Percentiles rank a stretch among this genome's conserved stretches.
phyloP scores from a whole-genome alignment of 2,329 filamentous ascomycete species.

The Cephalotrichum gorgonifer region DNA sequence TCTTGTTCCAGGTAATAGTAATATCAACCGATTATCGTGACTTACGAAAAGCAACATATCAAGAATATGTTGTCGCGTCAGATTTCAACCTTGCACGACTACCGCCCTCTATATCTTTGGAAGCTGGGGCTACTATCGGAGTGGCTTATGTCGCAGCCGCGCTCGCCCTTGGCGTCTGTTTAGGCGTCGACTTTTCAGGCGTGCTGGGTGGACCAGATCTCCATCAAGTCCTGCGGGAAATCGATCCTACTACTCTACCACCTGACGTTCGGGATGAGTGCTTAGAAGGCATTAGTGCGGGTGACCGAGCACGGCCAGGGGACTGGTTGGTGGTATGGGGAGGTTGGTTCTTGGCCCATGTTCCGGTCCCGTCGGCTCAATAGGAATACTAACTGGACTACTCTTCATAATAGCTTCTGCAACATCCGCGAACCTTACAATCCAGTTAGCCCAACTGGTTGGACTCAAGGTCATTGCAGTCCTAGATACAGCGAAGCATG shows the following conservation, averaged over 20 bases:
- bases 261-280: constrained; percentile 54
- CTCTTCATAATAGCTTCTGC: constrained; percentile 40
- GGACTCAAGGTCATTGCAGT: constrained; percentile 56
- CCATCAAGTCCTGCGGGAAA: constrained; percentile 32
- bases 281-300: constrained; percentile 37
- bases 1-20: constrained; percentile 37
- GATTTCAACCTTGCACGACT: constrained; percentile 56
- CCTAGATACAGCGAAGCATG: constrained; percentile 58
- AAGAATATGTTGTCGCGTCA: constrained; percentile 57
- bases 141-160: constrained; percentile 63
- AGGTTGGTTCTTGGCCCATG: constrained; percentile 27
- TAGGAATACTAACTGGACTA: background rate
- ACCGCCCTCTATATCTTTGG: constrained; percentile 38
- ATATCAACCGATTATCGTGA: constrained; percentile 68
- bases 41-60: constrained; percentile 60
- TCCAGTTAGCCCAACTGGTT: constrained; percentile 57
- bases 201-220: constrained; percentile 48
- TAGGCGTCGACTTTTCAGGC: constrained; percentile 55
- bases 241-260: constrained; percentile 40
- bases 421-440: constrained; percentile 54
- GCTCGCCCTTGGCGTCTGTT: constrained; percentile 56
- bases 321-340: constrained; percentile 72
- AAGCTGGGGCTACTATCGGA: constrained; percentile 52
- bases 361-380: background rate
- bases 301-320: constrained; percentile 44